Percentiles rank a stretch among this genome's conserved stretches.
Conservation (phyloP, 2,329 filamentous ascomycete genomes). For the Pseudocercospora musae region DNA sequence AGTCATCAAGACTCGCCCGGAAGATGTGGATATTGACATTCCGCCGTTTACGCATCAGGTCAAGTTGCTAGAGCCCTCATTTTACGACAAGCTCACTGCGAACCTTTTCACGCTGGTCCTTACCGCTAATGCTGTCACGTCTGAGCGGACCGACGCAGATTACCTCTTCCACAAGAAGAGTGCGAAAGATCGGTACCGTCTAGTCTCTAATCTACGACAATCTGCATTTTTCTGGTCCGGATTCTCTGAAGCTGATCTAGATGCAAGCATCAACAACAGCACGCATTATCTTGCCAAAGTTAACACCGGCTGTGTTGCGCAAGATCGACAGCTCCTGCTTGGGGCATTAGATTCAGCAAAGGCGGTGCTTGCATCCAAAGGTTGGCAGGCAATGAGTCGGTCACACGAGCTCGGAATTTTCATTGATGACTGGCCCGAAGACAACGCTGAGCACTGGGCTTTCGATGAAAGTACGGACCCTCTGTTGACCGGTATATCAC, state of each 20-base stretch:
- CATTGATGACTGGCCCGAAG: conserved; percentile 56
- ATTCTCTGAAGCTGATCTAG: conserved; percentile 62
- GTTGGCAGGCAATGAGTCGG: conserved; percentile 64
- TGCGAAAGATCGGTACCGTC: conserved; percentile 59
- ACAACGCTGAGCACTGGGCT: conserved; percentile 63
- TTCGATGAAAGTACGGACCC: conserved; percentile 47
- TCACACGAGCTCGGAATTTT: conserved; percentile 77
- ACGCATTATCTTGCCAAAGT: conserved; percentile 64
- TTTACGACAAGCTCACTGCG: conserved; percentile 76
- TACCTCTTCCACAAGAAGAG: conserved; percentile 85
- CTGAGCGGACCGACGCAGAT: conserved; percentile 76
- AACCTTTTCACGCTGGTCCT: conserved; percentile 85
- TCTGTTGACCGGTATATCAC: conserved; percentile 56
- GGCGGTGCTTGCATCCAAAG: conserved; percentile 55
- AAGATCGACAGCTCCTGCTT: conserved; percentile 60
- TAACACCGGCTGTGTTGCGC: conserved; percentile 54
- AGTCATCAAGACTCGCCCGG: conserved; percentile 71
- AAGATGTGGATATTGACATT: conserved; percentile 66
- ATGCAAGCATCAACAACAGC: conserved; percentile 62
- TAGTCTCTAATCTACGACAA: conserved; percentile 77
- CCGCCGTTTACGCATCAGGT: conserved; percentile 70
- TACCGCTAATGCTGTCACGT: conserved; percentile 82
- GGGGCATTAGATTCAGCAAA: conserved; percentile 66
- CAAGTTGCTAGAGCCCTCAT: conserved; percentile 73
- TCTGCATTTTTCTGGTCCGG: conserved; percentile 85